A percentile compares a stretch with the other conserved stretches of the same genome.
Evolutionary conservation across 2,329 filamentous ascomycete genomes (phyloP).

Genomic region (Trichoderma sp.): DNA sequence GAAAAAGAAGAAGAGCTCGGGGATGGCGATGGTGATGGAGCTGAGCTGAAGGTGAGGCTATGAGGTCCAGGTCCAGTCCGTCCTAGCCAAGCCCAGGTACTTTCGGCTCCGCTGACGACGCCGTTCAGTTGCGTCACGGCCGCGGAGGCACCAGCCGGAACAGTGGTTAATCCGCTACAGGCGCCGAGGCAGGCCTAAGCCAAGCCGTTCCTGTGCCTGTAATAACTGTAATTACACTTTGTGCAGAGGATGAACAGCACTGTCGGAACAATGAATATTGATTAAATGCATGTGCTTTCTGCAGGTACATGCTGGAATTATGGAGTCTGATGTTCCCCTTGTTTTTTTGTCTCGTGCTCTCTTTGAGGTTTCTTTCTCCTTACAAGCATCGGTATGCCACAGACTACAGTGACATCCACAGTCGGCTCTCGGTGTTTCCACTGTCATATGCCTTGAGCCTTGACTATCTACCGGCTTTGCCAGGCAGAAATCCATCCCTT

Average conservation of each 20-base stretch:
- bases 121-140: conserved; percentile 21
- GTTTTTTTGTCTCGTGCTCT: background rate
- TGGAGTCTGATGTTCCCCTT: background rate
- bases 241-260: background rate
- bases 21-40: conserved; percentile 8
- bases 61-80: background rate
- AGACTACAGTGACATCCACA: background rate
- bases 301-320: background rate
- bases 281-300: background rate
- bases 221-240: conserved; percentile 13
- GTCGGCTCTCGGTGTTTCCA: background rate
- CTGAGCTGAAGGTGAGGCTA: conserved; percentile 10
- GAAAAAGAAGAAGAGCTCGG: background rate
- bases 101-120: conserved; percentile 18
- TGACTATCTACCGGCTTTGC: background rate
- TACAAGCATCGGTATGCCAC: background rate
- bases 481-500: background rate
- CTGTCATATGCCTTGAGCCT: background rate
- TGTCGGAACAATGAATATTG: background rate
- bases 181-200: background rate
- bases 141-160: conserved; percentile 17
- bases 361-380: background rate
- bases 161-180: conserved; percentile 17
- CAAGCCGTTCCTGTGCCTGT: conserved; percentile 7
- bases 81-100: background rate